phyloP scores from a whole-genome alignment of 129 eudicot genomes.

The Flaveria trinervia region DNA sequence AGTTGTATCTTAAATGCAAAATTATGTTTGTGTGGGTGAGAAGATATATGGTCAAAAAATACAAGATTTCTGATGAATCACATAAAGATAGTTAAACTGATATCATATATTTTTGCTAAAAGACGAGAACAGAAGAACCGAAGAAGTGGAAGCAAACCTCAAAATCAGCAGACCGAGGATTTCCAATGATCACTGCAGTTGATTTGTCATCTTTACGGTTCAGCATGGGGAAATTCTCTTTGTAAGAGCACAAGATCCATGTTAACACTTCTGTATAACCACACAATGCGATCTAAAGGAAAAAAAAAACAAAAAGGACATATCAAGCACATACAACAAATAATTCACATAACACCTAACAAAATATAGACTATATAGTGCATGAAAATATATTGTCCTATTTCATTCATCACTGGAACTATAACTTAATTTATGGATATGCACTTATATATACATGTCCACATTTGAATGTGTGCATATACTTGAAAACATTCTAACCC shows the following conservation, averaged over 20 bases:
- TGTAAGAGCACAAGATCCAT: slow-evolving; percentile 75
- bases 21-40: not conserved
- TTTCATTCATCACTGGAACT: not conserved
- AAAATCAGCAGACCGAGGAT: slow-evolving; percentile 94
- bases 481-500: not conserved
- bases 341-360: slow-evolving; percentile 12
- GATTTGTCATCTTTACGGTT: slow-evolving; percentile 79
- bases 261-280: slow-evolving; percentile 91
- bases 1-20: not conserved
- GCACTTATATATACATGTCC: not conserved
- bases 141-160: slow-evolving; percentile 51
- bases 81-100: not conserved
- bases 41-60: not conserved
- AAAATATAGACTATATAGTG: not conserved
- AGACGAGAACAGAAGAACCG: not conserved
- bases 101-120: not conserved
- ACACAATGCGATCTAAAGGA: slow-evolving; percentile 64
- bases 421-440: not conserved
- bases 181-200: slow-evolving; percentile 76
- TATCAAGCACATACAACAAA: slow-evolving; percentile 5
- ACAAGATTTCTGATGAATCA: not conserved
- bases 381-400: not conserved
- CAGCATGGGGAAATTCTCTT: slow-evolving; percentile 83
- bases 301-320: slow-evolving; percentile 19
- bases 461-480: slow-evolving; percentile 1